These are phyloP conservation scores for Polygonum maritimum DNA, from an alignment of 148 eudicot genomes.

Conservation along the genomic window DNA sequence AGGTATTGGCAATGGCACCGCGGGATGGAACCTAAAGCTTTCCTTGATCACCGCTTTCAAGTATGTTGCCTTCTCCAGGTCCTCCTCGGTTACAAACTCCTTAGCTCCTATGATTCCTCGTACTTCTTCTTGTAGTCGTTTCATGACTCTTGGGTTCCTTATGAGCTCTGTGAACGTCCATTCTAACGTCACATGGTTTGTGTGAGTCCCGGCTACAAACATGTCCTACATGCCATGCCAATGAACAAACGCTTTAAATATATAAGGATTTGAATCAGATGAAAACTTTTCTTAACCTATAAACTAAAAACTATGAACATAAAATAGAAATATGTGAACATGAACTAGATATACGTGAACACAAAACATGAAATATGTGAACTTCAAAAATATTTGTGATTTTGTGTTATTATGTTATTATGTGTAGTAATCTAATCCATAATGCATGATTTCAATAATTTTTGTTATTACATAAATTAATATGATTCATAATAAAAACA, in stretches of 20 bases:
- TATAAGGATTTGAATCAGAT: too few relatives aligned
- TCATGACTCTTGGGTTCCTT: slow-evolving; percentile 1
- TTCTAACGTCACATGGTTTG: background rate
- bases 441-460: too few relatives aligned
- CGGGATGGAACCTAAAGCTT: slow-evolving; percentile 24
- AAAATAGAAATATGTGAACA: too few relatives aligned
- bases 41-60: slow-evolving; percentile 33
- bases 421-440: too few relatives aligned
- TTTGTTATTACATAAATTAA: too few relatives aligned
- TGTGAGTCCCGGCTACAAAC: background rate
- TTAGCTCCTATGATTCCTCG: slow-evolving; percentile 15
- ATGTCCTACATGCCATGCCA: background rate
- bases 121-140: slow-evolving; percentile 17
- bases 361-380: too few relatives aligned
- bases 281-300: too few relatives aligned
- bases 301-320: too few relatives aligned
- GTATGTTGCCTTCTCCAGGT: slow-evolving; percentile 24
- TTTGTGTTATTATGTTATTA: too few relatives aligned
- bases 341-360: too few relatives aligned
- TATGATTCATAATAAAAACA: too few relatives aligned
- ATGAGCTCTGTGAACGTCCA: slow-evolving; percentile 1
- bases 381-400: too few relatives aligned
- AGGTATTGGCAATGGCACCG: slow-evolving; percentile 22
- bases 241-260: background rate
- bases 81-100: slow-evolving; percentile 18